A percentile compares a stretch with the other conserved stretches of the same genome.
Conservation (phyloP, 179 eudicot species). For the Vitellaria paradoxa region DNA sequence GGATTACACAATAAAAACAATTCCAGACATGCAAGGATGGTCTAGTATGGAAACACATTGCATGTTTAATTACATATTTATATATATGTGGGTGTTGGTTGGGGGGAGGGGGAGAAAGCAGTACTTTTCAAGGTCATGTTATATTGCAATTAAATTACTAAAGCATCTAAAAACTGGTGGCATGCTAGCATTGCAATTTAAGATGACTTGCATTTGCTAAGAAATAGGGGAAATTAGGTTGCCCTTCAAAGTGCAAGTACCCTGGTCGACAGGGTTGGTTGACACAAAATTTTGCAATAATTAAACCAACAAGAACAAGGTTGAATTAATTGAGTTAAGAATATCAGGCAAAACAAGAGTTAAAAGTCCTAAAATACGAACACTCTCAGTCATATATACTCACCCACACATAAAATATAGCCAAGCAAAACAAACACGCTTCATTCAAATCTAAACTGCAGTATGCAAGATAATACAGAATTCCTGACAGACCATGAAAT, state of each 20-base stretch:
- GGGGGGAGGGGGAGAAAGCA: not conserved
- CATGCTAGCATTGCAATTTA: not conserved
- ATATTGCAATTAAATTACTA: not conserved
- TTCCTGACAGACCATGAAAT: not conserved
- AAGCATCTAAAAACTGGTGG: not conserved
- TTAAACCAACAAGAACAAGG: not conserved
- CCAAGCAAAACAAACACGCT: too few relatives aligned
- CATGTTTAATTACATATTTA: too few relatives aligned
- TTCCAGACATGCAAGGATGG: not conserved
- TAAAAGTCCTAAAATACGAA: too few relatives aligned
- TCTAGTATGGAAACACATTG: not conserved
- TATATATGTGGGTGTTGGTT: too few relatives aligned
- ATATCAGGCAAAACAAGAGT: too few relatives aligned
- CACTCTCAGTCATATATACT: too few relatives aligned
- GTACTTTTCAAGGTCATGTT: not conserved
- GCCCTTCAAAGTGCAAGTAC: not conserved
- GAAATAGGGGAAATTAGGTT: not conserved
- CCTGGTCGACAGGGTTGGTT: not conserved
- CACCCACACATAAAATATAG: too few relatives aligned
- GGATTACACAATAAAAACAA: not conserved
- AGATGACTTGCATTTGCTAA: not conserved
- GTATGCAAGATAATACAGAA: constrained; percentile 1
- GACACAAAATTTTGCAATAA: not conserved
- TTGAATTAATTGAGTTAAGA: not conserved
- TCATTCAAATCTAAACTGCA: not conserved